Conservation (phyloP, 2,329 filamentous ascomycete species). For the Proliferodiscus dingleyae region DNA sequence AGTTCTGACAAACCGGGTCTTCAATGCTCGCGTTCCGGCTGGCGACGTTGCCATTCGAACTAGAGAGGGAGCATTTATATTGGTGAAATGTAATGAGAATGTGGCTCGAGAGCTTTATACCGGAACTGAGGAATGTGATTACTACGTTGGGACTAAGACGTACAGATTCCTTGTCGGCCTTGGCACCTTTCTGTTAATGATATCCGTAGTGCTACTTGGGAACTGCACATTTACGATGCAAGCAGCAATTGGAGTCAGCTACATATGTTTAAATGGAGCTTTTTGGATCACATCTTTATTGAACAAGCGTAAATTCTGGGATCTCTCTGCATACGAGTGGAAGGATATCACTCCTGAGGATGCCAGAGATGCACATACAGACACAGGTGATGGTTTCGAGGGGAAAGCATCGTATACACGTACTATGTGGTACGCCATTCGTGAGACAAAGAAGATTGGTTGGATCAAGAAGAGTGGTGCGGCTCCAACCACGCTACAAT, state of each 20-base stretch:
- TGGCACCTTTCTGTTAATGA: slow-evolving; percentile 57
- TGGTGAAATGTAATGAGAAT: slow-evolving; percentile 53
- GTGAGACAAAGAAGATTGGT: slow-evolving; percentile 45
- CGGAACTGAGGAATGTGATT: slow-evolving; percentile 55
- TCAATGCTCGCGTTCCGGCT: slow-evolving; percentile 40
- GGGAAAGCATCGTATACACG: slow-evolving; percentile 47
- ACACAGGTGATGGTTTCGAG: slow-evolving; percentile 34
- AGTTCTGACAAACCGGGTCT: slow-evolving; percentile 46
- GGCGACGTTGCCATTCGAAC: slow-evolving; percentile 60
- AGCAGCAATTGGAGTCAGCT: slow-evolving; percentile 51
- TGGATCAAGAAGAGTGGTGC: slow-evolving; percentile 51
- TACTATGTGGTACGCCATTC: slow-evolving; percentile 55
- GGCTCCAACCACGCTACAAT: slow-evolving; percentile 47
- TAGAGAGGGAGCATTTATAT: slow-evolving; percentile 53
- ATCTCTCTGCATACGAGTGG: slow-evolving; percentile 48
- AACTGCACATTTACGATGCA: slow-evolving; percentile 59
- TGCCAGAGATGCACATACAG: slow-evolving; percentile 33
- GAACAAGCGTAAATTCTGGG: slow-evolving; percentile 48
- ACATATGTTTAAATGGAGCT: slow-evolving; percentile 54
- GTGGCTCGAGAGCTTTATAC: slow-evolving; percentile 59
- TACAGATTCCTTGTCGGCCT: slow-evolving; percentile 52
- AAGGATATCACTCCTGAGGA: slow-evolving; percentile 39
- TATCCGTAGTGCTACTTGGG: slow-evolving; percentile 54
- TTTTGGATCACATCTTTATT: slow-evolving; percentile 45
- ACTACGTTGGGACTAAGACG: slow-evolving; percentile 40